A percentile compares a stretch with the other conserved stretches of the same genome.
These are phyloP conservation scores for Fraxinus ornus DNA, from an alignment of 305 asterid genomes.

Conservation along the genomic window DNA sequence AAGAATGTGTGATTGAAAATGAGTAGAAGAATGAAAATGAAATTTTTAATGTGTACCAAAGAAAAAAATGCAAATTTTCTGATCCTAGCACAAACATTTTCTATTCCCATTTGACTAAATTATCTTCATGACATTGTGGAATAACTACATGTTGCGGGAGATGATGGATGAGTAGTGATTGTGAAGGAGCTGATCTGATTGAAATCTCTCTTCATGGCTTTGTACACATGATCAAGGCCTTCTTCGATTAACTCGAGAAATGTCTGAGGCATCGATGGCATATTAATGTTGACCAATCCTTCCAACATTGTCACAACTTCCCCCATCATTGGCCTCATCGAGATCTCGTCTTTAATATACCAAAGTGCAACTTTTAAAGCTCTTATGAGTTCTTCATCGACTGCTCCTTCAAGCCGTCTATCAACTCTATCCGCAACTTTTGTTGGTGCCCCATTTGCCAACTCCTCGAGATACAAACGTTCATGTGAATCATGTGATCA, in stretches of 20 bases:
- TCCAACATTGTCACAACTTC: constrained; percentile 86
- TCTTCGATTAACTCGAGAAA: constrained; percentile 78
- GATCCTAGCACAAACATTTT: neutral
- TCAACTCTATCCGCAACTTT: constrained; percentile 52
- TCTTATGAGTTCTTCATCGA: constrained; percentile 46
- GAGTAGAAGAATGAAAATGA: too few species aligned
- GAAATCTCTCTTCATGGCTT: constrained; percentile 78
- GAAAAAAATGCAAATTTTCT: constrained; percentile 2
- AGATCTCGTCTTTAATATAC: constrained; percentile 85
- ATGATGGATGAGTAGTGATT: constrained; percentile 51
- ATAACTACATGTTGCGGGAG: constrained; percentile 79
- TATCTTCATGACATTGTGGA: constrained; percentile 85
- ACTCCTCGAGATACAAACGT: constrained; percentile 43
- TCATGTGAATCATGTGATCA: neutral
- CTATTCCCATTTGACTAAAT: neutral
- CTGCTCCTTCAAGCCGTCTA: constrained; percentile 50
- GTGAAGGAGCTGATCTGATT: constrained; percentile 68
- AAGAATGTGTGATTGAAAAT: too few species aligned
- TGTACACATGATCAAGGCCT: constrained; percentile 76
- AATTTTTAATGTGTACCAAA: too few species aligned
- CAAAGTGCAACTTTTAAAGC: constrained; percentile 70
- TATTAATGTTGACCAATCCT: constrained; percentile 56
- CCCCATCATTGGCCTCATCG: constrained; percentile 77
- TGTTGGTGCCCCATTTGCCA: constrained; percentile 51
- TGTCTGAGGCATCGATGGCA: constrained; percentile 76